Evolutionary conservation across 2,329 filamentous ascomycete genomes (phyloP).

Genomic region (Fusarium nisikadoi): DNA sequence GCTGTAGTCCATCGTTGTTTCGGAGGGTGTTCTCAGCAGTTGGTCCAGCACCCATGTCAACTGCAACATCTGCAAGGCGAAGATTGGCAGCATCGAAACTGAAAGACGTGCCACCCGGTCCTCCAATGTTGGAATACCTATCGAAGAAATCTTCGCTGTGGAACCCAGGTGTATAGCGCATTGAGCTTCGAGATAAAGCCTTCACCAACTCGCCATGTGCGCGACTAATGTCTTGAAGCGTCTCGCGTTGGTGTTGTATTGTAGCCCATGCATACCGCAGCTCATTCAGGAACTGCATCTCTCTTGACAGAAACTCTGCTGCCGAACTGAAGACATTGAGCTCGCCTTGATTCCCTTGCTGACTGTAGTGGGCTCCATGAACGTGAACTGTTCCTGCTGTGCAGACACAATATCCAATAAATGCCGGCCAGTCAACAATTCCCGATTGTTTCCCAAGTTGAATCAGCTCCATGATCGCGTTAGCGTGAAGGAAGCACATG

Average conservation of each 20-base stretch:
- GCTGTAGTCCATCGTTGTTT: constrained; percentile 42
- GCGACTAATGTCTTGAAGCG: constrained; percentile 79
- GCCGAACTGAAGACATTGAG: constrained; percentile 72
- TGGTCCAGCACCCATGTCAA: constrained; percentile 71
- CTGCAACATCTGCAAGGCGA: constrained; percentile 72
- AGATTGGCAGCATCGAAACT: constrained; percentile 80
- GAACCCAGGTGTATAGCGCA: constrained; percentile 81
- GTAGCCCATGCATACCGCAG: constrained; percentile 80
- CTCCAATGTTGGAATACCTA: constrained; percentile 71
- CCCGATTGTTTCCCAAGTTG: constrained; percentile 80
- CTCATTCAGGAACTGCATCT: constrained; percentile 83
- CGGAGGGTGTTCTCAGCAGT: constrained; percentile 59
- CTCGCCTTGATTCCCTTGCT: constrained; percentile 58
- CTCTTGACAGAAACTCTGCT: constrained; percentile 77
- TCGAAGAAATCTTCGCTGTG: constrained; percentile 91
- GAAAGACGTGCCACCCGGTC: constrained; percentile 67
- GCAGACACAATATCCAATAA: constrained; percentile 87
- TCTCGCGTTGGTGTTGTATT: constrained; percentile 82
- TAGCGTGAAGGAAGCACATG: constrained; percentile 85
- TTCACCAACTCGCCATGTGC: constrained; percentile 86
- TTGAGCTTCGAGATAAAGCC: constrained; percentile 70
- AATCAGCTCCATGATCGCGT: constrained; percentile 85
- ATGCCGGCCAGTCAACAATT: constrained; percentile 84
- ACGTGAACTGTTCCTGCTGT: constrained; percentile 90
- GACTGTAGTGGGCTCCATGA: constrained; percentile 83